phyloP scores from a whole-genome alignment of 305 asterid genomes.

The Lippia alba region DNA sequence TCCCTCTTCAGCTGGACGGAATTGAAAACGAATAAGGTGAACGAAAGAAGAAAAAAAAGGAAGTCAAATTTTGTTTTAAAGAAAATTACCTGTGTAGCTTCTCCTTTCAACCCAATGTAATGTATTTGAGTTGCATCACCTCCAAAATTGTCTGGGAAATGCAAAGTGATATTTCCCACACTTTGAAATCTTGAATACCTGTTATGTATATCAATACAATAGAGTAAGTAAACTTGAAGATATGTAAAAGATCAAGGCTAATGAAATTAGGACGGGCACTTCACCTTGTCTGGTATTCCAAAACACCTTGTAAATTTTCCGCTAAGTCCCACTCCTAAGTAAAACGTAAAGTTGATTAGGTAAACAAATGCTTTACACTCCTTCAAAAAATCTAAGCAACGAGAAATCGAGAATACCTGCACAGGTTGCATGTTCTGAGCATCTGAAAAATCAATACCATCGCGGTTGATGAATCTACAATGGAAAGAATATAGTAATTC shows the following conservation, averaged over 20 bases:
- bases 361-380: conserved; percentile 6
- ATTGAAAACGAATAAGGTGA: conserved; percentile 13
- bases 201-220: conserved; percentile 30
- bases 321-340: conserved; percentile 96
- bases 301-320: conserved; percentile 84
- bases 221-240: conserved; percentile 27
- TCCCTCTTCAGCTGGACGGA: conserved; percentile 86
- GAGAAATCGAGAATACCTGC: conserved; percentile 59
- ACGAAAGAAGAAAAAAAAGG: conserved; percentile 8
- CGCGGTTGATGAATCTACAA: conserved; percentile 87
- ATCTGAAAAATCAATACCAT: conserved; percentile 96
- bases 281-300: conserved; percentile 97
- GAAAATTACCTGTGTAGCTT: conserved; percentile 91
- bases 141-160: conserved; percentile 95
- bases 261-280: conserved; percentile 17
- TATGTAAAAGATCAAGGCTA: conserved; percentile 27
- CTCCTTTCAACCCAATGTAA: conserved; percentile 97
- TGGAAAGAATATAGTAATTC: conserved; percentile 29
- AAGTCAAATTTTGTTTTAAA: conserved; percentile 17
- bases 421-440: conserved; percentile 90
- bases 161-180: conserved; percentile 92
- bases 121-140: conserved; percentile 84
- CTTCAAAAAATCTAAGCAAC: conserved; percentile 18
- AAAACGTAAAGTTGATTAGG: conserved; percentile 33
- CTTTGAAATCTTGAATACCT: conserved; percentile 96